These are phyloP conservation scores for Thelonectria discophora DNA, from an alignment of 2,329 filamentous ascomycete species.

Conservation along the genomic window DNA sequence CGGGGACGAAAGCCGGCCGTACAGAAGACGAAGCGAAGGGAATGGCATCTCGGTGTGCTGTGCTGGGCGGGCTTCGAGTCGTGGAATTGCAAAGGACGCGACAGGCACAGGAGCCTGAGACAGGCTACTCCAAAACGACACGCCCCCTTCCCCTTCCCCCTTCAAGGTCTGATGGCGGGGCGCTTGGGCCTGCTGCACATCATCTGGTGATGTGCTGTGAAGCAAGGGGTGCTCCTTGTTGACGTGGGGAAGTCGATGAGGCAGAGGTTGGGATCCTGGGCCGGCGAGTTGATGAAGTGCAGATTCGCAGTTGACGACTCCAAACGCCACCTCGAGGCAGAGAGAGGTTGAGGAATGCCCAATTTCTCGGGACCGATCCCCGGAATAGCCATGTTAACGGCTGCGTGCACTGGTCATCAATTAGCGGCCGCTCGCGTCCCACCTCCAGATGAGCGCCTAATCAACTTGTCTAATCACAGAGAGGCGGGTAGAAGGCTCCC, in stretches of 20 bases:
- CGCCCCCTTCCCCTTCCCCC: conserved; percentile 27
- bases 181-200: conserved; percentile 43
- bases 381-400: conserved; percentile 28
- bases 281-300: conserved; percentile 8
- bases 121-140: conserved; percentile 28
- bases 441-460: conserved; percentile 18
- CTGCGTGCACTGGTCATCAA: conserved; percentile 24
- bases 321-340: neutral
- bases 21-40: neutral
- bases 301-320: neutral
- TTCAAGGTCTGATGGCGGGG: conserved; percentile 21
- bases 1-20: conserved; percentile 13
- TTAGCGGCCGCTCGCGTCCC: conserved; percentile 31
- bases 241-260: conserved; percentile 35
- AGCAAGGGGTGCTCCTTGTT: conserved; percentile 30
- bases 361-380: conserved; percentile 33
- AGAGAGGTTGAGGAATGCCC: conserved; percentile 2
- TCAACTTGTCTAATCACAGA: conserved; percentile 2
- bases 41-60: conserved; percentile 7
- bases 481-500: neutral
- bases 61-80: conserved; percentile 18
- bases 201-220: conserved; percentile 35
- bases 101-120: conserved; percentile 12
- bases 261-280: conserved; percentile 14
- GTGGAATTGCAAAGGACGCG: conserved; percentile 27